Percentiles rank a stretch among this genome's conserved stretches.
phyloP scores from a whole-genome alignment of 768 basidiomycete species.

The Tylopilus vinaceipallidus region DNA sequence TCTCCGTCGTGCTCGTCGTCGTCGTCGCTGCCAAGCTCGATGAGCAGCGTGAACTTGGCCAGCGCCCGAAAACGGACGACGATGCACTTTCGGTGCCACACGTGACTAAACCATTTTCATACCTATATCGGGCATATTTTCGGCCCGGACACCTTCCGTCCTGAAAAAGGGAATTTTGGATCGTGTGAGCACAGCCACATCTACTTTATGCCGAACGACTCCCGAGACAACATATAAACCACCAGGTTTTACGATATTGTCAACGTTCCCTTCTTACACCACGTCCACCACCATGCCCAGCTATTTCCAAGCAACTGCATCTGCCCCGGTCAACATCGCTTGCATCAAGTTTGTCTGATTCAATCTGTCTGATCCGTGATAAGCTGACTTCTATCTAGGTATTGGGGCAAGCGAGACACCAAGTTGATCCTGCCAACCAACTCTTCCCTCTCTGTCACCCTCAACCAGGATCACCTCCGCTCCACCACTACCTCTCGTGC shows the following conservation, averaged over 20 bases:
- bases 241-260: no score
- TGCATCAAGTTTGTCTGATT: constrained; percentile 77
- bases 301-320: constrained; percentile 77
- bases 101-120: constrained; percentile 12
- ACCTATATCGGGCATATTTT: constrained; percentile 11
- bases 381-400: constrained; percentile 49
- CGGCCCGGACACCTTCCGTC: constrained; percentile 11
- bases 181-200: constrained; percentile 22
- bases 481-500: constrained; percentile 92
- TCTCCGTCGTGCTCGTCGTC: constrained; percentile 5
- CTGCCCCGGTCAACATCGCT: constrained; percentile 97
- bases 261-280: constrained; percentile 6
- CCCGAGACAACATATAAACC: constrained; percentile 15
- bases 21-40: constrained; percentile 21
- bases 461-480: constrained; percentile 93
- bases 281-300: constrained; percentile 46
- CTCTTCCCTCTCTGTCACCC: constrained; percentile 96
- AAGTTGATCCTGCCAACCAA: constrained; percentile 95
- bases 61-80: constrained; percentile 28
- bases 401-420: constrained; percentile 99
- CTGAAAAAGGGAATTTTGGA: constrained; percentile 13
- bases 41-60: constrained; percentile 16
- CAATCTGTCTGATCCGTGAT: background rate
- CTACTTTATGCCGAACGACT: constrained; percentile 1
- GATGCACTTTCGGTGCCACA: constrained; percentile 16